Evolutionary conservation across 345 rosid genomes (phyloP).

Genomic region (Ailanthus altissimus): DNA sequence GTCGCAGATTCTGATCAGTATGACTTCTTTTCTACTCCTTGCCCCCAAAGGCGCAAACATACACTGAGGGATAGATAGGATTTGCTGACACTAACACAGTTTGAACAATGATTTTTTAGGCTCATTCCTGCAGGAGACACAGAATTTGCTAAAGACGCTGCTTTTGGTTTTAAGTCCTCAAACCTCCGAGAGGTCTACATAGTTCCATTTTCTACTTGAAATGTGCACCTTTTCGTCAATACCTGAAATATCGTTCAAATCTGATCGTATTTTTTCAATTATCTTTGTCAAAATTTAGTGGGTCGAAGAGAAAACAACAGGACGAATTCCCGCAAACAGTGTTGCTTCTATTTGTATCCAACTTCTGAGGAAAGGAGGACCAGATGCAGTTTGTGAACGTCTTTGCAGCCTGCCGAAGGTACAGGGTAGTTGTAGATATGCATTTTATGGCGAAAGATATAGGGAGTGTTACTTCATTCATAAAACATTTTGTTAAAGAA

Average conservation of each 20-base stretch:
- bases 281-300: slow-evolving; percentile 51
- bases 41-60: not conserved
- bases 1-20: slow-evolving; percentile 91
- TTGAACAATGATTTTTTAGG: slow-evolving; percentile 37
- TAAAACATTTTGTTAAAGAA: too few relatives aligned
- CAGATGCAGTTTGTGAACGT: slow-evolving; percentile 78
- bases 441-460: not conserved
- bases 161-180: slow-evolving; percentile 89
- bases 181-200: slow-evolving; percentile 74
- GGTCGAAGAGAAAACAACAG: slow-evolving; percentile 92
- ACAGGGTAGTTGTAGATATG: not conserved
- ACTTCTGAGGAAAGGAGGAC: slow-evolving; percentile 85
- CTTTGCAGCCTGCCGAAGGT: slow-evolving; percentile 85
- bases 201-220: slow-evolving; percentile 18
- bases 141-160: slow-evolving; percentile 94
- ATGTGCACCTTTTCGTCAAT: not conserved
- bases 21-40: not conserved
- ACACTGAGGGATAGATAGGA: not conserved
- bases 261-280: slow-evolving; percentile 15
- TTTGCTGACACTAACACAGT: not conserved
- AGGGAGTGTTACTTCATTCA: too few relatives aligned
- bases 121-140: slow-evolving; percentile 96
- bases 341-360: slow-evolving; percentile 79
- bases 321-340: slow-evolving; percentile 61
- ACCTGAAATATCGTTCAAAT: slow-evolving; percentile 11